Conservation (phyloP, 2,329 filamentous ascomycete species). For the Exophiala phaeomuriformis region DNA sequence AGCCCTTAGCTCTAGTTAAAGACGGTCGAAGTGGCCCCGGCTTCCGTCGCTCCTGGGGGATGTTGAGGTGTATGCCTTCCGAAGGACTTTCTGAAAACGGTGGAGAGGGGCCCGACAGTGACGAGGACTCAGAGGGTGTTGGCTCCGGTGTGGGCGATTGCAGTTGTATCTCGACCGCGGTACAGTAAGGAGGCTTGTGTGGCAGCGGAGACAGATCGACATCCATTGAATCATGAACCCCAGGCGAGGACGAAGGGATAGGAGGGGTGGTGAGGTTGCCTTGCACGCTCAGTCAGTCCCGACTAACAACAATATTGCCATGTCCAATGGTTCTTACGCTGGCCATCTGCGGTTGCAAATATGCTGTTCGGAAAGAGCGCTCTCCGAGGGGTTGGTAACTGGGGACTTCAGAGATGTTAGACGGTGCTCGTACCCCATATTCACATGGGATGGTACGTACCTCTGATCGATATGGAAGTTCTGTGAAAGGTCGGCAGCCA, state of each 20-base stretch:
- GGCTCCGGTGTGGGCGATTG: constrained; percentile 63
- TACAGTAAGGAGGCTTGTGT: constrained; percentile 64
- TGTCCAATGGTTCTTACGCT: constrained; percentile 46
- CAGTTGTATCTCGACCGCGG: constrained; percentile 53
- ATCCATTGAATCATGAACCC: constrained; percentile 49
- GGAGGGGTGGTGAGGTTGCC: constrained; percentile 78
- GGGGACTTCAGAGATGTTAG: constrained; percentile 53
- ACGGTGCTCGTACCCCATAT: neutral
- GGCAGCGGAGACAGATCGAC: constrained; percentile 95
- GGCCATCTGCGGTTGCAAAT: constrained; percentile 51
- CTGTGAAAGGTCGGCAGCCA: constrained; percentile 90
- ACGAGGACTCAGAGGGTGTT: constrained; percentile 39
- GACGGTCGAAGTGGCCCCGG: constrained; percentile 65
- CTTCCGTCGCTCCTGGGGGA: constrained; percentile 48
- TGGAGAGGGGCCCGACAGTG: constrained; percentile 34
- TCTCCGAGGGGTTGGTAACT: constrained; percentile 72
- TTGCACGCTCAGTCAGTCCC: constrained; percentile 30
- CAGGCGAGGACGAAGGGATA: constrained; percentile 74
- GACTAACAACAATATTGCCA: constrained; percentile 4
- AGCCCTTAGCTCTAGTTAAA: constrained; percentile 65
- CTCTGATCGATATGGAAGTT: constrained; percentile 96
- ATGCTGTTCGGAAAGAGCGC: constrained; percentile 73
- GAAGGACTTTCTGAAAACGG: constrained; percentile 36
- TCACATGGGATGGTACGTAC: constrained; percentile 43
- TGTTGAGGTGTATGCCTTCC: constrained; percentile 27